A percentile compares a stretch with the other conserved stretches of the same genome.
Conservation (phyloP, 257 asterid species). For the Ehretia macrophylla region DNA sequence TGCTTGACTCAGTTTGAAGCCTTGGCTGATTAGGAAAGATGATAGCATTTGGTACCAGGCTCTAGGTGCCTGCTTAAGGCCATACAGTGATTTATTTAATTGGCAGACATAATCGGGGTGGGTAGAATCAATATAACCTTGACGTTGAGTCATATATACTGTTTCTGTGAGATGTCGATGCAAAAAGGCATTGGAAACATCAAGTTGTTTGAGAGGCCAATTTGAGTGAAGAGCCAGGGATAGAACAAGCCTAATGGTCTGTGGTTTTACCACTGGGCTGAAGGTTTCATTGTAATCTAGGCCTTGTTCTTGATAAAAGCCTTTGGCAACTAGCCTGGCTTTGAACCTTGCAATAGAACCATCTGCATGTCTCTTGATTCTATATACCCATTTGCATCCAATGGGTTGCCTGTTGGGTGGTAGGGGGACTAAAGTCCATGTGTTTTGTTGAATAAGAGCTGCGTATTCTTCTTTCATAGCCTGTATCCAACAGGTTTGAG, state of each 20-base stretch:
- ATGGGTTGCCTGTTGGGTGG: not conserved
- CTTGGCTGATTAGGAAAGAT: not conserved
- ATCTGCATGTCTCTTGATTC: too few species aligned
- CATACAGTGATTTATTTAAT: not conserved
- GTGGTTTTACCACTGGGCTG: not conserved
- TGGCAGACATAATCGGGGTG: not conserved
- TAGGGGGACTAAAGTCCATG: not conserved
- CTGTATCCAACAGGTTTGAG: not conserved
- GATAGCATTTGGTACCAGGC: not conserved
- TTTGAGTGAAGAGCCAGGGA: not conserved
- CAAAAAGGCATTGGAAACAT: constrained; percentile 3
- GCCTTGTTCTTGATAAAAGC: not conserved
- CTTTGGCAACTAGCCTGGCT: not conserved
- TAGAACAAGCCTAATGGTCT: not conserved
- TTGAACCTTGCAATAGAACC: not conserved
- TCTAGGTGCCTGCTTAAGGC: not conserved
- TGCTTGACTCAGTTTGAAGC: not conserved
- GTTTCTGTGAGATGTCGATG: not conserved
- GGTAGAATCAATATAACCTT: not conserved
- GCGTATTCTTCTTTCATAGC: not conserved
- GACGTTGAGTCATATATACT: not conserved
- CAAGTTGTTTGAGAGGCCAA: not conserved
- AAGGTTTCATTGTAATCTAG: not conserved
- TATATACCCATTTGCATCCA: not conserved
- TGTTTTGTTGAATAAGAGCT: not conserved